Conservation (phyloP, 225 moss, liverwort and hornwort genomes). For the Neckera pumila region DNA sequence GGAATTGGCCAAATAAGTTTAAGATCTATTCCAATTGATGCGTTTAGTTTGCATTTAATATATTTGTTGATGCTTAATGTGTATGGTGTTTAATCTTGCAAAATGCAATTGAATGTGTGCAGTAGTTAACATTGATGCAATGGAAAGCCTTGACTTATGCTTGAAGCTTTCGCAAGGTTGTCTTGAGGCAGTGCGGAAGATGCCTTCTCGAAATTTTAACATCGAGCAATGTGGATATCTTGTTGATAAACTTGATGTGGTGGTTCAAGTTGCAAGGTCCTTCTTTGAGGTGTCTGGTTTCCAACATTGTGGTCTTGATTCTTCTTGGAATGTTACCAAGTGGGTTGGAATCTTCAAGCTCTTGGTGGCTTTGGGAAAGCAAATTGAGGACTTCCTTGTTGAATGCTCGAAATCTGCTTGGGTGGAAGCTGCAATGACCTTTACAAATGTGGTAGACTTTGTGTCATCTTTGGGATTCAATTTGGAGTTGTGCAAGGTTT, state of each 20-base stretch:
- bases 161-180: neutral
- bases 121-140: neutral
- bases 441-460: neutral
- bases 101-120: neutral
- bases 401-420: accelerated
- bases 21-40: too few relatives aligned
- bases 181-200: neutral
- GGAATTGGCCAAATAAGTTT: neutral
- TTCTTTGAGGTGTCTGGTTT: accelerated
- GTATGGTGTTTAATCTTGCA: neutral
- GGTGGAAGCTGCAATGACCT: neutral
- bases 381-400: neutral
- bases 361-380: neutral
- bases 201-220: neutral
- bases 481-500: neutral
- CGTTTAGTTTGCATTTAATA: too few relatives aligned
- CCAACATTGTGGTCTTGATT: neutral
- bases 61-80: too few relatives aligned
- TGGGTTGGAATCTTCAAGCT: neutral
- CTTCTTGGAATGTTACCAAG: neutral
- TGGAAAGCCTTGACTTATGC: neutral
- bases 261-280: neutral
- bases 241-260: neutral
- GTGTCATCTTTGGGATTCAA: neutral
- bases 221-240: neutral